Evolutionary conservation across 2,329 filamentous ascomycete species (phyloP), one percentile per base, ranked within the genome.

Genomic region (Daldinia eschscholtzii): DNA sequence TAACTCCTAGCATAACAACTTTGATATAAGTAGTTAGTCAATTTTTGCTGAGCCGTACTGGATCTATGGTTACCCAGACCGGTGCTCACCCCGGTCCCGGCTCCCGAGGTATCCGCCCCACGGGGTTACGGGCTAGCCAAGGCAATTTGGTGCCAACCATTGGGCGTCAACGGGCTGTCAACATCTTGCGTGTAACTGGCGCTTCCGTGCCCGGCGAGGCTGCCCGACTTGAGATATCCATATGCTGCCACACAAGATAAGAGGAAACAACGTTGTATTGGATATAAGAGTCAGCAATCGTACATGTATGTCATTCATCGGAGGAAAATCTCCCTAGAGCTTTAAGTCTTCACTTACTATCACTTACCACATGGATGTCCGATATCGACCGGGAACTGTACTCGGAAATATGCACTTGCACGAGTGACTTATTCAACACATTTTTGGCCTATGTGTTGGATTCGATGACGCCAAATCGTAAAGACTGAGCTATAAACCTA

Each of bases 101-200:
- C 46, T 50, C 44, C 61, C 57, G 67, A 56, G 35, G 12, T 48
- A 57, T 13, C 37, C 50, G 62, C 62, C 62, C 68, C 68, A 57
- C 52, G 65, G 68, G 65, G 59, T 9, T 9, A 48, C 58, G 59
- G 59, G 68, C 26, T 48, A 46, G 41, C 41, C n/a, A 42, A 42
- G 41, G 9, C 26, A 52, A 15, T 30, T 52, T 52, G 46, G 28
- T 33, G 6, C 15, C 26, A 28, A 48, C 44, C 10, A 26, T 48
- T 48, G 44, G 44, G 44, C 44, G 44, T 48, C 23, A 28, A 48
- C 23, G 13, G 44, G 20, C 12, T 26, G 44, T 48, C 44, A 28
- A 48, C 23, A 6, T 48, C 46, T 52, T 52, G 13, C n/a, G 46
- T 52, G 15, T 52, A n/a, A 52, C 13, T 33, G 26, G 9, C 15